Evolutionary conservation across 352 stramenopile genomes (phyloP).

Genomic region (Globisporangium acanthophoron): DNA sequence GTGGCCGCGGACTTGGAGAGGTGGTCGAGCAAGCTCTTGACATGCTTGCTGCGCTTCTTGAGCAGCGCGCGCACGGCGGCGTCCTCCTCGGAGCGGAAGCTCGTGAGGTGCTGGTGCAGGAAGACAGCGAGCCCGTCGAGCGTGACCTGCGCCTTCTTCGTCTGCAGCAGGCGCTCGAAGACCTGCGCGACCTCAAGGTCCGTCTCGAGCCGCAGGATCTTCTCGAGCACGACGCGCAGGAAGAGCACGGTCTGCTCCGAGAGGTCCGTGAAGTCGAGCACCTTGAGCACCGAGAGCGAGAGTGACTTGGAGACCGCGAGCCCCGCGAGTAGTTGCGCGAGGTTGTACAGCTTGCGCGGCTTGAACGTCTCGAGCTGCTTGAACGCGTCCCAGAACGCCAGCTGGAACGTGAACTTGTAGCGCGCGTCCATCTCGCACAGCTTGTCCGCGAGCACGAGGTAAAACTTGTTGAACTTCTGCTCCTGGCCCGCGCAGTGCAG

Average conservation of each 20-base stretch:
- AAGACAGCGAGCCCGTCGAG: conserved; percentile 78
- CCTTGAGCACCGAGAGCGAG: conserved; percentile 86
- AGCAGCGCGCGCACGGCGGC: conserved; percentile 29
- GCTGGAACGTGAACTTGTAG: conserved; percentile 95
- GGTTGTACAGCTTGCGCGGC: conserved; percentile 86
- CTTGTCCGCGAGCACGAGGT: conserved; percentile 89
- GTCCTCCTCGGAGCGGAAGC: conserved; percentile 49
- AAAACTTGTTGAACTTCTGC: conserved; percentile 94
- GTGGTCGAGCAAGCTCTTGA: conserved; percentile 64
- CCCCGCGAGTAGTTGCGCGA: conserved; percentile 83
- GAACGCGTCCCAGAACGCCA: conserved; percentile 97
- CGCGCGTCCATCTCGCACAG: conserved; percentile 93
- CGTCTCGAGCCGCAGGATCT: conserved; percentile 63
- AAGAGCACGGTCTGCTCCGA: conserved; percentile 86
- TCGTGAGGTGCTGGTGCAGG: conserved; percentile 71
- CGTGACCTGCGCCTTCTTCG: conserved; percentile 74
- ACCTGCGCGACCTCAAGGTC: conserved; percentile 61
- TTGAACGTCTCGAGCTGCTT: conserved; percentile 88
- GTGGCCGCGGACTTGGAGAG: conserved; percentile 50
- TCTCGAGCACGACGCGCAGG: conserved; percentile 75
- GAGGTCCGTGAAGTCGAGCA: conserved; percentile 91
- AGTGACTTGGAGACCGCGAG: conserved; percentile 57
- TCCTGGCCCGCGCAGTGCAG: conserved; percentile 90
- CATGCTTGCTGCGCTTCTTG: conserved; percentile 57
- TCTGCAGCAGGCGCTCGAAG: conserved; percentile 72